Conservation (phyloP, 2,329 filamentous ascomycete species). For the Trichoderma koningiopsis region DNA sequence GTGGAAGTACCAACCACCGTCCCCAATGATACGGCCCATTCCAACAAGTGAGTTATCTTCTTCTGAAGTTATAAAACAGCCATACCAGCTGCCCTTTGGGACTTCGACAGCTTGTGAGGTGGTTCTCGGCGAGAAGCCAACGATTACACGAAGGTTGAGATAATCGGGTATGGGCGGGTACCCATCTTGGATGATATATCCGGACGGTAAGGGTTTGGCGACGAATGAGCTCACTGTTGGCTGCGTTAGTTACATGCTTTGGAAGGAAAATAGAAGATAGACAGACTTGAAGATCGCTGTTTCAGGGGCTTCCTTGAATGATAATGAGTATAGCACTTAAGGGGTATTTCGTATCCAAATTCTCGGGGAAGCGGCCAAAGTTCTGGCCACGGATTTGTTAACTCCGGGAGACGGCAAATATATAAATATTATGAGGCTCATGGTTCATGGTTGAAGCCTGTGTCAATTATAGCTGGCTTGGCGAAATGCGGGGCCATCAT, state of each 20-base stretch:
- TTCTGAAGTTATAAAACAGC: not conserved
- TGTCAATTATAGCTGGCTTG: not conserved
- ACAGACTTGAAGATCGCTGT: not conserved
- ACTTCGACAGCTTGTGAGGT: not conserved
- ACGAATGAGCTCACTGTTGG: not conserved
- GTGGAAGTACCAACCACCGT: not conserved
- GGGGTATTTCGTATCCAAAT: not conserved
- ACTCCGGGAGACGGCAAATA: accelerated
- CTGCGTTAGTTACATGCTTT: not conserved
- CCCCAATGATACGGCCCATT: not conserved
- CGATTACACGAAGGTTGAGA: not conserved
- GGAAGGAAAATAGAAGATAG: not conserved
- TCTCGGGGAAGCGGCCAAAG: not conserved
- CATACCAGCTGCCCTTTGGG: not conserved
- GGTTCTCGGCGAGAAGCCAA: not conserved
- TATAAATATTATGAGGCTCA: not conserved
- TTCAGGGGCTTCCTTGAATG: not conserved
- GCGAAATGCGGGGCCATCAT: not conserved
- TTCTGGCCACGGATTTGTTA: not conserved
- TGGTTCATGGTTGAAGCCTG: not conserved
- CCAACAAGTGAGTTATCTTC: not conserved
- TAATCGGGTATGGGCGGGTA: not conserved
- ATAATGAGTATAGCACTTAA: not conserved
- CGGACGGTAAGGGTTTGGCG: not conserved
- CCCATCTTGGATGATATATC: not conserved